Conservation (phyloP, 75 land plant species). For the Isoetes taiwanensis region DNA sequence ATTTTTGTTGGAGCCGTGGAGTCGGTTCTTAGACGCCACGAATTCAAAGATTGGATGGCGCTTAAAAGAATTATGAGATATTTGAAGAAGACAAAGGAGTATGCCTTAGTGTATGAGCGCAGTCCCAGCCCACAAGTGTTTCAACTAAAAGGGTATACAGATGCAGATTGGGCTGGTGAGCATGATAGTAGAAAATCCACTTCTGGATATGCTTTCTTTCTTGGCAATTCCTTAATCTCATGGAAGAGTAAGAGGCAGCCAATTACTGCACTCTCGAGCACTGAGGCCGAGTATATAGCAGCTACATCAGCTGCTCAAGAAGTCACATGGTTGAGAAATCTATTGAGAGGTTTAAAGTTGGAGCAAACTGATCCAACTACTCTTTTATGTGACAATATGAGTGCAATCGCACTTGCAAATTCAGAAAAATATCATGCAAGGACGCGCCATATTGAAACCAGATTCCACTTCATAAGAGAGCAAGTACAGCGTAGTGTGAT, state of each 20-base stretch:
- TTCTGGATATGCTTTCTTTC: slow-evolving; percentile 5
- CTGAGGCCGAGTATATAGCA: slow-evolving; percentile 18
- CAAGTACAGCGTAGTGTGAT: not conserved
- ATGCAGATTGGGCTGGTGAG: too few relatives aligned
- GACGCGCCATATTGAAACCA: slow-evolving; percentile 4
- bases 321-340: slow-evolving; percentile 9
- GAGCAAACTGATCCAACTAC: not conserved
- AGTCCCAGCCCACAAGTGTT: too few relatives aligned
- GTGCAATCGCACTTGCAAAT: not conserved
- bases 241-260: slow-evolving; percentile 18
- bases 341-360: not conserved
- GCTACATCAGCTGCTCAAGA: slow-evolving; percentile 11
- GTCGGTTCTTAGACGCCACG: too few relatives aligned
- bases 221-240: not conserved
- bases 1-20: too few relatives aligned
- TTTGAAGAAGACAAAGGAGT: too few relatives aligned
- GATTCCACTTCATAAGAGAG: not conserved
- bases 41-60: too few relatives aligned
- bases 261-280: slow-evolving; percentile 13
- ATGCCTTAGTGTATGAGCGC: too few relatives aligned
- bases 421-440: not conserved
- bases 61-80: too few relatives aligned
- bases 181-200: too few relatives aligned
- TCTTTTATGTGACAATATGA: not conserved
- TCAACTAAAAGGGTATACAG: too few relatives aligned